phyloP scores from a whole-genome alignment of 495 filamentous ascomycete genomes.

The Trypethelium eluteriae region DNA sequence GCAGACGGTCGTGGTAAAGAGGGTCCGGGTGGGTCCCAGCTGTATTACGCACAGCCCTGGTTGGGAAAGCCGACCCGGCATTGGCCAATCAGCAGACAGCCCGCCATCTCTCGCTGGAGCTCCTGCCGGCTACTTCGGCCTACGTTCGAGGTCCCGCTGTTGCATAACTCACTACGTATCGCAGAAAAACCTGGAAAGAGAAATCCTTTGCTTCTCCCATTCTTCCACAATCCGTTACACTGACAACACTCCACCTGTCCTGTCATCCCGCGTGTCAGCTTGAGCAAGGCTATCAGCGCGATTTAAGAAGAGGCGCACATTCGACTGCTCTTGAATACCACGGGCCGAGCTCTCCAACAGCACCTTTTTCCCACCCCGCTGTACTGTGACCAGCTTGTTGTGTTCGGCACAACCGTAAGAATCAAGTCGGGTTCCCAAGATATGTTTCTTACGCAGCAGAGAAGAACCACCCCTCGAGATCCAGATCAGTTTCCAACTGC shows the following conservation, averaged over 20 bases:
- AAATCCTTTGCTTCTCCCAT: background rate
- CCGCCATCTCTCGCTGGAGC: background rate
- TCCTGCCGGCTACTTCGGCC: background rate
- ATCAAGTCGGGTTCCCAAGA: slow-evolving; percentile 20
- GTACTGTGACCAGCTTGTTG: background rate
- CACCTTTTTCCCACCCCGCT: background rate
- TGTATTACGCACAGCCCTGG: background rate
- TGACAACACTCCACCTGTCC: slow-evolving; percentile 3
- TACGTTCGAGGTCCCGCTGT: background rate
- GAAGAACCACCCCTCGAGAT: slow-evolving; percentile 38
- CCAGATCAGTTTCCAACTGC: slow-evolving; percentile 61
- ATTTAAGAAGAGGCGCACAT: slow-evolving; percentile 9
- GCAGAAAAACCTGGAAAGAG: slow-evolving; percentile 4
- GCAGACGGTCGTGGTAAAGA: no score
- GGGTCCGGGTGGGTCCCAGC: background rate
- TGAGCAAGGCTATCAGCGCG: background rate
- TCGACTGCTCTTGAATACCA: background rate
- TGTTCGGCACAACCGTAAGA: slow-evolving; percentile 31
- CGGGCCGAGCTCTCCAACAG: background rate
- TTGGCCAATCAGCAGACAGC: background rate
- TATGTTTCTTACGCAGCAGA: slow-evolving; percentile 38
- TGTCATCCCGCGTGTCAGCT: background rate
- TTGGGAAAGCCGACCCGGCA: background rate
- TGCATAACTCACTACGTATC: background rate
- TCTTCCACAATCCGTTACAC: background rate